Percentiles rank a stretch among this genome's conserved stretches.
Conservation (phyloP, 2,329 filamentous ascomycete genomes). For the Aureobasidium namibiae region DNA sequence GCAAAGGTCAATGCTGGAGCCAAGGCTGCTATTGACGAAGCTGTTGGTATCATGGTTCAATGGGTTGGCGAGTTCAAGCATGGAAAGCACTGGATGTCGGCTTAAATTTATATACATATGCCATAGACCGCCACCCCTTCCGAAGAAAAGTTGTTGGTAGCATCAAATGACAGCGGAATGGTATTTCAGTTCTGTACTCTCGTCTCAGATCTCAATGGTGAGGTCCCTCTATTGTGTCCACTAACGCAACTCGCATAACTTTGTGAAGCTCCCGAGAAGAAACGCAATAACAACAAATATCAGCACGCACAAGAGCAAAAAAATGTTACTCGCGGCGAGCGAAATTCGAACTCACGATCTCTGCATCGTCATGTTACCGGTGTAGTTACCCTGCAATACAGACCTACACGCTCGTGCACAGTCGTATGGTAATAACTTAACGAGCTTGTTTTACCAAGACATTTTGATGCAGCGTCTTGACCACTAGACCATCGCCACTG, state of each 20-base stretch:
- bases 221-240: no score
- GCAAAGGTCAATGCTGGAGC: slow-evolving; percentile 39
- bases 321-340: neutral
- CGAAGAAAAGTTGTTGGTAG: no score
- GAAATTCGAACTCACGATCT: neutral
- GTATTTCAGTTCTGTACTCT: neutral
- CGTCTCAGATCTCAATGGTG: neutral
- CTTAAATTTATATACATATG: neutral
- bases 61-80: slow-evolving; percentile 45
- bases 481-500: neutral
- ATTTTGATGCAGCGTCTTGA: neutral
- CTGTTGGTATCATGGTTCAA: slow-evolving; percentile 42
- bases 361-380: neutral
- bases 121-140: no score
- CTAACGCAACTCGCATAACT: no score
- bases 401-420: neutral
- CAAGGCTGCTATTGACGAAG: slow-evolving; percentile 41
- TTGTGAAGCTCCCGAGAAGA: neutral
- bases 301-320: neutral
- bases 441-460: neutral
- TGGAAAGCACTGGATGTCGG: neutral
- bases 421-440: no score
- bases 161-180: neutral
- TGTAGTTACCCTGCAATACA: neutral
- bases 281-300: neutral